phyloP scores from a whole-genome alignment of 305 asterid genomes.

The Plantago rigida region DNA sequence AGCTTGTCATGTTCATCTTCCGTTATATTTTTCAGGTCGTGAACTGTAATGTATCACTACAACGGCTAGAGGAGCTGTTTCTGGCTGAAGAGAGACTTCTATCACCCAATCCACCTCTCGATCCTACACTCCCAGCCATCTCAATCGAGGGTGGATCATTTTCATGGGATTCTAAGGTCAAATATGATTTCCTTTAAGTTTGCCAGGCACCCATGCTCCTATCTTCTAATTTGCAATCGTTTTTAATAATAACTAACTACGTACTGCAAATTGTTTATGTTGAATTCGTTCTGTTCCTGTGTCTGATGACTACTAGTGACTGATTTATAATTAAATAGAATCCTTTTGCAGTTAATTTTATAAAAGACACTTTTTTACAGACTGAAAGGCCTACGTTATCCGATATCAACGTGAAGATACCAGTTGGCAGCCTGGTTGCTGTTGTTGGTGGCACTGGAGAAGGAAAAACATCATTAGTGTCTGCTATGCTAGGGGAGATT shows the following conservation, averaged over 20 bases:
- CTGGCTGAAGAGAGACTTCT: slow-evolving; percentile 80
- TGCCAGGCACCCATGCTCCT: background rate
- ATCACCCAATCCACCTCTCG: slow-evolving; percentile 82
- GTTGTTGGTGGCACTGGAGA: slow-evolving; percentile 93
- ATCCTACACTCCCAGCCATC: slow-evolving; percentile 69
- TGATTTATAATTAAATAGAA: too few relatives aligned
- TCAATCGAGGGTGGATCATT: slow-evolving; percentile 70
- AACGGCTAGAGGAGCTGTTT: slow-evolving; percentile 78
- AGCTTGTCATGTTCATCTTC: too few relatives aligned
- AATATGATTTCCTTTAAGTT: slow-evolving; percentile 4
- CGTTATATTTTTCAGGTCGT: slow-evolving; percentile 50
- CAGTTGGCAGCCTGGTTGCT: slow-evolving; percentile 78
- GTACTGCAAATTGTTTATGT: background rate
- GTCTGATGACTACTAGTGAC: too few relatives aligned
- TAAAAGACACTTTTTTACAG: slow-evolving; percentile 31
- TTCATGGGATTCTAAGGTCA: slow-evolving; percentile 88
- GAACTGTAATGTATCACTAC: slow-evolving; percentile 82
- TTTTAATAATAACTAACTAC: background rate
- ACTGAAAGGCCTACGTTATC: slow-evolving; percentile 66
- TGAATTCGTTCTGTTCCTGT: background rate
- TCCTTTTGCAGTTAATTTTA: slow-evolving; percentile 10
- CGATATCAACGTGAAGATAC: slow-evolving; percentile 71
- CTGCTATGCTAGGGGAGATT: slow-evolving; percentile 94
- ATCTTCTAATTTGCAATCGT: background rate
- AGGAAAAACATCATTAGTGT: slow-evolving; percentile 82